phyloP scores from a whole-genome alignment of 78 protist species.

The Salpingoeca rosetta region DNA sequence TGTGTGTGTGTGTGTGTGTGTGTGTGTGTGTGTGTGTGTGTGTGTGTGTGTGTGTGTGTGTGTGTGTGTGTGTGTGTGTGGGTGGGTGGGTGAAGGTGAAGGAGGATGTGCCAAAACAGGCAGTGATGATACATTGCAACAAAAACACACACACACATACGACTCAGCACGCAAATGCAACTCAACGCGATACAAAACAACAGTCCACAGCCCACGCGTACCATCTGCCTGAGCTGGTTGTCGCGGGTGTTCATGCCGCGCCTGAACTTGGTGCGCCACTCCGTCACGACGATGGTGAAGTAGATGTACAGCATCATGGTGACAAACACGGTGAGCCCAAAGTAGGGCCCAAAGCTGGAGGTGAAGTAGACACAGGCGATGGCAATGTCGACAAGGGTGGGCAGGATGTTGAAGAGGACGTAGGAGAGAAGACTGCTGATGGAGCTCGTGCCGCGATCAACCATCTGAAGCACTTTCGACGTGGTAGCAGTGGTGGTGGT shows the following conservation, averaged over 20 bases:
- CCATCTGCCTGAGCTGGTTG: conserved; percentile 22
- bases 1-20: too few species aligned
- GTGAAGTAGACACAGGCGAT: conserved; percentile 21
- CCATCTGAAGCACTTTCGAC: conserved; percentile 29
- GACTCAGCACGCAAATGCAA: background rate
- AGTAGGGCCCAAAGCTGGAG: background rate
- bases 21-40: too few species aligned
- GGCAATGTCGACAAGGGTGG: conserved; percentile 39
- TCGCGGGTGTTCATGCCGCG: conserved; percentile 56
- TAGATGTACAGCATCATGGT: conserved; percentile 30
- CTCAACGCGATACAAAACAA: background rate
- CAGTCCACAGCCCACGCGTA: background rate
- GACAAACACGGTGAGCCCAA: conserved; percentile 13
- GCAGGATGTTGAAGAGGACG: conserved; percentile 31
- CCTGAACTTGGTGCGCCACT: conserved; percentile 67
- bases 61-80: background rate
- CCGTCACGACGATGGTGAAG: conserved; percentile 44
- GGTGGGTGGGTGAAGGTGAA: background rate
- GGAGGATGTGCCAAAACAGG: background rate
- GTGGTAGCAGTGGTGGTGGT: too few species aligned
- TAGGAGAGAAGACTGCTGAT: background rate
- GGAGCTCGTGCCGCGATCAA: conserved; percentile 25
- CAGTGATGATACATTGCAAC: background rate
- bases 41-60: too few species aligned
- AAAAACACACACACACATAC: background rate